Conservation (phyloP, 176 grass and related monocot genomes). For the Oryza meridionalis region DNA sequence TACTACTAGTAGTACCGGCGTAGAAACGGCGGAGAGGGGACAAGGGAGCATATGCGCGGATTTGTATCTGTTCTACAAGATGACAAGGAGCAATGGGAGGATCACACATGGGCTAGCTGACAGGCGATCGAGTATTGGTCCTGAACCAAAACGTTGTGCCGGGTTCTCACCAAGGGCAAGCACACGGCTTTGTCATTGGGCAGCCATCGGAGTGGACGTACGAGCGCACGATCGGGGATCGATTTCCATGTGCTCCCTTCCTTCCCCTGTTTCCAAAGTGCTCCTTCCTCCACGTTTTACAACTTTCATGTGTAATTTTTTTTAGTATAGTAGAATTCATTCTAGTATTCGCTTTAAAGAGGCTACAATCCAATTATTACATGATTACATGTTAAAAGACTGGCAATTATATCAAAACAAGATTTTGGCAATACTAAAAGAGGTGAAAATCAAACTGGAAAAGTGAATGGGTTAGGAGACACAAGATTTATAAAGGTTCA, state of each 20-base stretch:
- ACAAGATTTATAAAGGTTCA: too few relatives aligned
- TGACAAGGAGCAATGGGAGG: neutral
- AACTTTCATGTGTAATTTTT: neutral
- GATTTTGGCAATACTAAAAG: too few relatives aligned
- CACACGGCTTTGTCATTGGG: neutral
- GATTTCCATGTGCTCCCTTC: neutral
- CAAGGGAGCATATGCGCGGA: neutral
- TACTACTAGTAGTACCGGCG: neutral
- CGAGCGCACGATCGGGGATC: neutral
- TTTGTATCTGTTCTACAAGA: neutral
- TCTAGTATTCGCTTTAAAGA: too few relatives aligned
- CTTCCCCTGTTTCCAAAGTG: neutral
- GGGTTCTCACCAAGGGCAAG: neutral
- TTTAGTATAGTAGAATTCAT: too few relatives aligned
- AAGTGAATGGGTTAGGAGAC: too few relatives aligned
- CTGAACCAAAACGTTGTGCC: neutral
- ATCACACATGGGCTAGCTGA: neutral
- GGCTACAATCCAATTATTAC: too few relatives aligned
- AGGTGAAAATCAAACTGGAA: too few relatives aligned
- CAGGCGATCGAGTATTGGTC: neutral
- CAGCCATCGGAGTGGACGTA: neutral
- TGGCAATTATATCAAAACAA: too few relatives aligned
- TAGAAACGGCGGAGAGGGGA: neutral
- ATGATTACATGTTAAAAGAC: too few relatives aligned
- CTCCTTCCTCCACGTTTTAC: neutral